Evolutionary conservation across 2,329 filamentous ascomycete species (phyloP).

Genomic region (Alternaria rosae): DNA sequence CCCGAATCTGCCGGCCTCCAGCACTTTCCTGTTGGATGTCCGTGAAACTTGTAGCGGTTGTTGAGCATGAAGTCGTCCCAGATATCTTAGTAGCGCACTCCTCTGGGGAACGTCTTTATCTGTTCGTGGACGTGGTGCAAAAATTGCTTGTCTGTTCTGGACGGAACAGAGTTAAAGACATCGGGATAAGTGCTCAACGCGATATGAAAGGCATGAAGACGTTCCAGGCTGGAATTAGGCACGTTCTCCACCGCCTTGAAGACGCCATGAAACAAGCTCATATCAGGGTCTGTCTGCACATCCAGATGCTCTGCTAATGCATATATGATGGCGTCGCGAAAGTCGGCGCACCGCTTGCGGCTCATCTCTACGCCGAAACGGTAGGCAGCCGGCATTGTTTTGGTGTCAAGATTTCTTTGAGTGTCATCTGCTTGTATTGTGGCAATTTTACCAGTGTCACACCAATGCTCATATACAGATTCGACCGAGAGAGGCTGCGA

Average conservation of each 20-base stretch:
- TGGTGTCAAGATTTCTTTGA: background rate
- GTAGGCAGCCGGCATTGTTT: background rate
- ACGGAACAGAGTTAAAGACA: background rate
- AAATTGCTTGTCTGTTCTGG: background rate
- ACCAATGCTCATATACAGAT: background rate
- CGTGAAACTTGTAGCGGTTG: background rate
- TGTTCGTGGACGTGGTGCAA: background rate
- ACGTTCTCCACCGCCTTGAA: background rate
- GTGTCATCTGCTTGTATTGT: background rate
- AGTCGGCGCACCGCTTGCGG: background rate
- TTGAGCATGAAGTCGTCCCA: background rate
- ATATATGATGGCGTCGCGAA: background rate
- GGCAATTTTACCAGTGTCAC: background rate
- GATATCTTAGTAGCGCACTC: background rate
- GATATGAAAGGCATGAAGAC: background rate
- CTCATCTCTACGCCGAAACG: background rate
- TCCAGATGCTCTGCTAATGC: background rate
- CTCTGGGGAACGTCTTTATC: background rate
- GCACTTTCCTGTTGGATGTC: background rate
- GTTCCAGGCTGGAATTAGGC: background rate
- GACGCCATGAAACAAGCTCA: background rate
- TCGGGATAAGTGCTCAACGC: background rate
- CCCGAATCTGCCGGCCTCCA: background rate
- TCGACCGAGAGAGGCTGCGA: background rate
- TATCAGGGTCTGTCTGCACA: background rate